Evolutionary conservation across 2,329 filamentous ascomycete species (phyloP), one percentile per base, ranked within the genome.

Genomic region (Rosellinia necatrix): DNA sequence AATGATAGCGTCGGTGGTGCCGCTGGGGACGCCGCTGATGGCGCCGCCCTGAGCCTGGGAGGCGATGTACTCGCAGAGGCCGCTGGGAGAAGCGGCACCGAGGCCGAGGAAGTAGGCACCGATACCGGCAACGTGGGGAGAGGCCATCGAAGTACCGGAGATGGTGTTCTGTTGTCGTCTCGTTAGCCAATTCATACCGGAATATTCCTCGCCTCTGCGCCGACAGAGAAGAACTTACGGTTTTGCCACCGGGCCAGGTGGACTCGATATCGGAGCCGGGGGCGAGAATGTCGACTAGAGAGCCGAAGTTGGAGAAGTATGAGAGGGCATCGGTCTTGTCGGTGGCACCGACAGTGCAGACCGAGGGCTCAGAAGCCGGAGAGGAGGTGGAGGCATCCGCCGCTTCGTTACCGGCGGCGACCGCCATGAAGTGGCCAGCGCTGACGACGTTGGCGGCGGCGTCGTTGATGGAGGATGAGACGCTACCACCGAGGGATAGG

Each of bases 141-240:
- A 72, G 1, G 85, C 82, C 84, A 86, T 86, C 24, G 79, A 84
- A 6, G 85, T 88, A 41, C 85, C 85, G 9, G 76, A 79, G 64
- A 84, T 75, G 21, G 65, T 74, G 37, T 72, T 70, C 8, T 67
- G 75, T 19, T 76, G 75, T 19, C 7, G 21, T 40, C 22, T 3
- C 13, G 40, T 53, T 24, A 53, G 49, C 24, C 10, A 49, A 48
- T 10, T 6, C n/a, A n/a, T n/a, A 19, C 27, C 21, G 42, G 38
- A 49, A 49, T 17, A 10, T 43, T 12, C 22, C 12, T 19, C 5
- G 0, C 9, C 12, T 35, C 29, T 25, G 24, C 6, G 43, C 51
- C 24, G 65, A 70, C 44, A 12, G 17, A 10, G 21, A 24, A 19
- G n/a, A 12, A 53, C 55, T 53, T 35, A 58, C 52, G 15, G 65